These are phyloP conservation scores for Kuraishia cidri DNA, from an alignment of 805 yeast genomes.

Conservation along the genomic window DNA sequence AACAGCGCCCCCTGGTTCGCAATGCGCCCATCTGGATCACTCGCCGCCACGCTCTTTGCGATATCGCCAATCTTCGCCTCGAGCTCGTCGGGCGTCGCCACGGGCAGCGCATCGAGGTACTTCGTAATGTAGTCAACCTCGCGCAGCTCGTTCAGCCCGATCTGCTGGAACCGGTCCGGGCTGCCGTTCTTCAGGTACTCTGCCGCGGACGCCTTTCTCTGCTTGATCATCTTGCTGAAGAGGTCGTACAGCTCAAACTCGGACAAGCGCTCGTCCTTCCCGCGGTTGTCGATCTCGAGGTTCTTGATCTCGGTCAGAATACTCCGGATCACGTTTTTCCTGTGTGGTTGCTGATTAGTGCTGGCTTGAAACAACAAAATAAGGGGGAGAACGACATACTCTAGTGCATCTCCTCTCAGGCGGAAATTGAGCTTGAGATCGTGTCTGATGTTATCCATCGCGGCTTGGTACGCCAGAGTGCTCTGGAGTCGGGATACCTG, in stretches of 20 bases:
- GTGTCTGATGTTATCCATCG: conserved; percentile 15
- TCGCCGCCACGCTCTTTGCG: conserved; percentile 14
- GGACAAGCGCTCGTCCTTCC: conserved; percentile 15
- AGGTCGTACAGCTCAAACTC: conserved; percentile 22
- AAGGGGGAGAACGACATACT: conserved; percentile 7
- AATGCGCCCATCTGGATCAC: conserved; percentile 9
- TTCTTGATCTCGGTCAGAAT: conserved; percentile 30
- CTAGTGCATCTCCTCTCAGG: conserved; percentile 21
- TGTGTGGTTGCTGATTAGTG: background rate
- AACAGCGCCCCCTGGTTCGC: conserved; percentile 16
- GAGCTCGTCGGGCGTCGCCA: conserved; percentile 24
- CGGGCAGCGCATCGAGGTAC: conserved; percentile 24
- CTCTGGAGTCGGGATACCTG: conserved; percentile 19
- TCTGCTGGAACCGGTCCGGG: conserved; percentile 29
- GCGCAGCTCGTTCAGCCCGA: conserved; percentile 25
- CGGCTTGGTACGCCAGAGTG: conserved; percentile 17
- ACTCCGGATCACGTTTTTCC: conserved; percentile 28
- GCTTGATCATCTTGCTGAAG: conserved; percentile 26
- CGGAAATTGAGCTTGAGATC: conserved; percentile 23
- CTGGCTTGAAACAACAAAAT: background rate
- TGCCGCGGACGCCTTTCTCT: conserved; percentile 26
- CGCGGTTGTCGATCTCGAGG: conserved; percentile 21
- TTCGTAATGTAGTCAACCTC: conserved; percentile 25
- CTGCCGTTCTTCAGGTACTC: conserved; percentile 27
- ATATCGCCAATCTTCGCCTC: conserved; percentile 19